Evolutionary conservation across 1,139 yeast genomes (phyloP).

Genomic region (Saccharomyces hybrid): DNA sequence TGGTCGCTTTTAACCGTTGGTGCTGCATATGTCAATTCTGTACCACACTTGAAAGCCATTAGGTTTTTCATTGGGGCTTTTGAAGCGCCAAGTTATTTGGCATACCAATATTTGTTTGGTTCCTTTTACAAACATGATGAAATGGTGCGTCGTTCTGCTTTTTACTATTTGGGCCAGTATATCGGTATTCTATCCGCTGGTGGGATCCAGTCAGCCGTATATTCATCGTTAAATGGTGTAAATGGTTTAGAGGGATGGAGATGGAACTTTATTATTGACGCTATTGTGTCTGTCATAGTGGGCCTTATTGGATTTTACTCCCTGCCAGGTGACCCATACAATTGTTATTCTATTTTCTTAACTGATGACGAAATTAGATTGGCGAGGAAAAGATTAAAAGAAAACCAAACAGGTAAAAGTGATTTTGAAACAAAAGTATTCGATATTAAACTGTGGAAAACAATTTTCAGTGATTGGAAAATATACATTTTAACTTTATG

Average conservation of each 20-base stretch:
- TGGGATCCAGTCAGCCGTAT: slow-evolving; percentile 54
- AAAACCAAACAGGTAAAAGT: slow-evolving; percentile 33
- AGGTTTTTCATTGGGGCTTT: slow-evolving; percentile 59
- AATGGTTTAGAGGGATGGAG: slow-evolving; percentile 57
- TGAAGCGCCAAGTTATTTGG: slow-evolving; percentile 54
- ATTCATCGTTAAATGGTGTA: slow-evolving; percentile 38
- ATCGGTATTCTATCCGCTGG: slow-evolving; percentile 59
- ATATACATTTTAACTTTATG: slow-evolving; percentile 44
- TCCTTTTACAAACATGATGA: slow-evolving; percentile 56
- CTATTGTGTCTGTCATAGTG: slow-evolving; percentile 49
- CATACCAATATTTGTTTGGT: slow-evolving; percentile 54
- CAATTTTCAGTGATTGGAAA: slow-evolving; percentile 48
- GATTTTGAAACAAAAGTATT: slow-evolving; percentile 31
- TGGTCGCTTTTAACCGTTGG: slow-evolving; percentile 63
- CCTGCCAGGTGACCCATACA: slow-evolving; percentile 64
- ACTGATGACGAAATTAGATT: slow-evolving; percentile 50
- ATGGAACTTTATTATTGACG: slow-evolving; percentile 68
- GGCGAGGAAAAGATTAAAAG: slow-evolving; percentile 45
- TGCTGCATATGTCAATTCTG: slow-evolving; percentile 40
- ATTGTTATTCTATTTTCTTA: slow-evolving; percentile 48
- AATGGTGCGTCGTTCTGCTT: slow-evolving; percentile 50
- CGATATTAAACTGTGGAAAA: slow-evolving; percentile 39
- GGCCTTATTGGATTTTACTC: slow-evolving; percentile 54
- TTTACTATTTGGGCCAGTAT: slow-evolving; percentile 53
- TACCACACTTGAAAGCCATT: slow-evolving; percentile 45